Percentiles rank a stretch among this genome's conserved stretches.
phyloP scores from a whole-genome alignment of 352 stramenopile species.

The Pythium utonaiense region DNA sequence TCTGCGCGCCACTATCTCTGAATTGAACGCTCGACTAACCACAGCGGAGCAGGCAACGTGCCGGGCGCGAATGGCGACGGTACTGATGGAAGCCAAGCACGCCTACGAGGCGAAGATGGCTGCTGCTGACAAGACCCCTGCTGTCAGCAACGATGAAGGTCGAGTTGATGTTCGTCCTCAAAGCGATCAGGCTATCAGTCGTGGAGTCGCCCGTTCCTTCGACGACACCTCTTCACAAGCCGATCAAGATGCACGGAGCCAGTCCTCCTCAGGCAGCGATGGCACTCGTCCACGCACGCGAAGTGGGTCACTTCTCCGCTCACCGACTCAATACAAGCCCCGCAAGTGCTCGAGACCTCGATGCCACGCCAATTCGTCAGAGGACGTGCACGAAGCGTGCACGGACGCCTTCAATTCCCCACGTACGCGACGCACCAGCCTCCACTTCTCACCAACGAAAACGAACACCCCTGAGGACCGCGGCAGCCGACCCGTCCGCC shows the following conservation, averaged over 20 bases:
- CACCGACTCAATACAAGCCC: background rate
- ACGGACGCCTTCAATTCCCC: background rate
- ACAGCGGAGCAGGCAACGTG: background rate
- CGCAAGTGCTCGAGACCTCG: background rate
- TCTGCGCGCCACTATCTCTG: background rate
- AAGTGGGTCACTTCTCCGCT: background rate
- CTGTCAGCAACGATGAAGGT: no score
- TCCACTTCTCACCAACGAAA: background rate
- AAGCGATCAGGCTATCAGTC: background rate
- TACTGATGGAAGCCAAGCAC: conserved; percentile 3
- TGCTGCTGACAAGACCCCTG: background rate
- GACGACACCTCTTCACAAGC: background rate
- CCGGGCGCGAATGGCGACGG: background rate
- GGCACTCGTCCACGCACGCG: background rate
- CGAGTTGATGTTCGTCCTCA: no score
- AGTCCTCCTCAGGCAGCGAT: background rate
- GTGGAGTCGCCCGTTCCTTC: background rate
- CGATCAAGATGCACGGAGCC: background rate
- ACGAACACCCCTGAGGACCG: background rate
- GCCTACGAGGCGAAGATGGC: background rate
- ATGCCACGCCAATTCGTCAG: background rate
- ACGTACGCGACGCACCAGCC: background rate
- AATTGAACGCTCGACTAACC: background rate
- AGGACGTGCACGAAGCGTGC: background rate
- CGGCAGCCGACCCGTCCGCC: background rate